Base-by-base conservation (phyloP, 169 alveolate species). In the Plasmodium falciparum region DNA sequence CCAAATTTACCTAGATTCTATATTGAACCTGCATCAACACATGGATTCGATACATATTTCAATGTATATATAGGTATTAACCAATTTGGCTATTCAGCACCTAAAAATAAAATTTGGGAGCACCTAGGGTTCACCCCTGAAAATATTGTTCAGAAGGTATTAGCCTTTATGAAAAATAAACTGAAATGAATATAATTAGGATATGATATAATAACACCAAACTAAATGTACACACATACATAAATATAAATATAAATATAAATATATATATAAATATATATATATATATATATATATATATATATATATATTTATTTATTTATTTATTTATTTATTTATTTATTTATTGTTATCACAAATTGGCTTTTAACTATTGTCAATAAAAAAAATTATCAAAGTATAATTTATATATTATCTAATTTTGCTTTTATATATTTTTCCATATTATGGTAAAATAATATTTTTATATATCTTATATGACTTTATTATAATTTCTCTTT, bases 81-180 rank as follows among this genome's bases (percentile, higher is more conserved):
- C 63, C 78, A 70, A 26, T 89, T 89, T 88, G 93, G 93, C 4
- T 74, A 70, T 73, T 89, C 93, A 13, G 93, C 88, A 24, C 93
- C 93, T 24, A 88, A 74, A 52, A 49, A 89, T 63, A 70, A 80
- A 73, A 80, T 78, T 47, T 80, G 89, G 91, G 70, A 75, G n/a
- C 89, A 89, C 59, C 54, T 78, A 9, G 92, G 93, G 15, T 49
- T 76, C 59, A 78, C 93, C 4, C 43, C 88, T 5, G 69, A 76
- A 39, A 45, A 56, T 54, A 71, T 75, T 8, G 89, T 75, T 50
- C 73, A 56, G 11, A 89, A 76, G 69, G 88, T 80, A 11, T 22
- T 83, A 49, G 47, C 71, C 9, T 83, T 67, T 70, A 54, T 70
- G 22, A 56, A 83, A 73, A 56, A 13, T 24, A n/a, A 54, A 0